Evolutionary conservation across 164 flowering plant species (phyloP), one percentile per base, ranked within the genome.

Genomic region (Nymphaea colorata): DNA sequence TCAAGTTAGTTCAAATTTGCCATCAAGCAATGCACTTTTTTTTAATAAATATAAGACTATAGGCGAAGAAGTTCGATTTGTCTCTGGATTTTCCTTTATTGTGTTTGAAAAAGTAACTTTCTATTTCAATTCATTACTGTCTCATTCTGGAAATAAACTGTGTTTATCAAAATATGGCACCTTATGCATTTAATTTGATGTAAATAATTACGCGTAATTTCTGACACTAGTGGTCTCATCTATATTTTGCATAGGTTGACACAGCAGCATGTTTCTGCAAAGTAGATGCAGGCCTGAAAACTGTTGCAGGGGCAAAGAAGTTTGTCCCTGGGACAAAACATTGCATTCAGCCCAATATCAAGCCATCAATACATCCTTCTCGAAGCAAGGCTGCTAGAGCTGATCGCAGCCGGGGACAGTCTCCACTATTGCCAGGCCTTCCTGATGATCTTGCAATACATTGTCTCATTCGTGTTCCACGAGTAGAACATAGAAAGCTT

Each of bases 371-470:
- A 69, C 94, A 90, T 72, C 87, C 93, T 44, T 69, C 87, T 15
- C 75, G 83, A 71, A 77, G 71, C 61, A 86, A 82, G 72, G 75
- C 84, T 45, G 36, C 79, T 25, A 82, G 86, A 42, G 84, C 80
- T 44, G 84, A 80, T 41, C 75, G 88, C 65, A 83, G 70, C 71
- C 71, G 87, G 59, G 83, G 66, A 71, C 91, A 82, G 60, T 81
- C 85, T 61, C 97, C 92, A 73, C 79, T 90, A 60, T 80, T 90
- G 41, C 97, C 97, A 7, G 97, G 94, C 62, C 92, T 90, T n/a
- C 97, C 97, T 2, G 97, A 90, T 78, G 97, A 90, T 75, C 88
- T 88, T 69, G 97, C 97, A n/a, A 86, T 90, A 65, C 92, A 94
- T 62, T 90, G 97, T 80, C 79, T 90, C 61, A 88, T 85, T 53